phyloP scores from a whole-genome alignment of 352 stramenopile species.

The Phytophthora palmivora region DNA sequence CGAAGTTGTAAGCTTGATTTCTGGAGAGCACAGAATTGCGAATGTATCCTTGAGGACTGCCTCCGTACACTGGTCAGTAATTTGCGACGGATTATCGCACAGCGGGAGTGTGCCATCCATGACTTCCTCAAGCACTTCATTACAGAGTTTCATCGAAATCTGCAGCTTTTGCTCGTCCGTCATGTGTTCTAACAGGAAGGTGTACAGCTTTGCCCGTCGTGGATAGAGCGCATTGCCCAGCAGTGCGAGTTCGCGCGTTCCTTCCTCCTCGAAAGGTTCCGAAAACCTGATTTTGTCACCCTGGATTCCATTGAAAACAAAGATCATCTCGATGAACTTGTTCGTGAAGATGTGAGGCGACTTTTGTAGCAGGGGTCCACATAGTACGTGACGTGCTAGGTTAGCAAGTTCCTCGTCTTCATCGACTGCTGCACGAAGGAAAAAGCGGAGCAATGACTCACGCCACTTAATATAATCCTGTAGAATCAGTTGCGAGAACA shows the following conservation, averaged over 20 bases:
- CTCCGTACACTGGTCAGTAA: slow-evolving; percentile 88
- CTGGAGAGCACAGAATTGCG: slow-evolving; percentile 84
- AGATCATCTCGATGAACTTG: slow-evolving; percentile 97
- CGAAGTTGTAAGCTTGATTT: slow-evolving; percentile 84
- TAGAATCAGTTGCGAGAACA: slow-evolving; percentile 96
- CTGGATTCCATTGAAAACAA: slow-evolving; percentile 94
- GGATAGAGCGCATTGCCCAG: slow-evolving; percentile 61
- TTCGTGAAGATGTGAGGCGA: slow-evolving; percentile 95
- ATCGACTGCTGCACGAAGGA: slow-evolving; percentile 95
- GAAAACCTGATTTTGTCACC: slow-evolving; percentile 66
- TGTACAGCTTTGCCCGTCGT: slow-evolving; percentile 92
- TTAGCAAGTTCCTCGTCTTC: slow-evolving; percentile 92
- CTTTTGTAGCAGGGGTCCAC: slow-evolving; percentile 91
- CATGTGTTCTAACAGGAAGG: slow-evolving; percentile 95
- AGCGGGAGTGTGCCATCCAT: slow-evolving; percentile 80
- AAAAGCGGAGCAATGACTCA: slow-evolving; percentile 95
- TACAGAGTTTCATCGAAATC: slow-evolving; percentile 95
- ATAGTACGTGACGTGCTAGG: slow-evolving; percentile 94
- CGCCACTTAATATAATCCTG: slow-evolving; percentile 99
- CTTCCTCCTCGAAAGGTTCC: slow-evolving; percentile 70
- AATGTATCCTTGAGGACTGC: slow-evolving; percentile 89
- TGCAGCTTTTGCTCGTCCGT: slow-evolving; percentile 96
- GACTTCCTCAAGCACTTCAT: slow-evolving; percentile 93
- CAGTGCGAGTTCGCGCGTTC: slow-evolving; percentile 67
- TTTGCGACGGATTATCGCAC: slow-evolving; percentile 76